Evolutionary conservation across 768 basidiomycete genomes (phyloP), one percentile per base, ranked within the genome.

Genomic region (Tulasnella sp.): DNA sequence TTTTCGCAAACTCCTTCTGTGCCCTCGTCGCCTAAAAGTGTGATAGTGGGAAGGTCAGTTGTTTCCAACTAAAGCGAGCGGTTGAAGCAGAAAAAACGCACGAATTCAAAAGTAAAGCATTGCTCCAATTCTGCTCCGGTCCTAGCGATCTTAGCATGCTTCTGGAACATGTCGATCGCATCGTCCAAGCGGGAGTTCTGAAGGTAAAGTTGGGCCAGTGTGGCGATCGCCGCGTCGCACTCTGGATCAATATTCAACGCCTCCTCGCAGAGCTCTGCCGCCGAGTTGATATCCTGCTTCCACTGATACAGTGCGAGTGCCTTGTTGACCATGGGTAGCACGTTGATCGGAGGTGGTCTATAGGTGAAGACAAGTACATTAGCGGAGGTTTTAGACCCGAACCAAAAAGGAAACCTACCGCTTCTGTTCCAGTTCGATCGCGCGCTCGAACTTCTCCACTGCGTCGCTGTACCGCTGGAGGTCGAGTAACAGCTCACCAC

Each of bases 221-320:
- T 97, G 17, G 92, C 91, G 3, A 98, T 85, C 0, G 95, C 96
- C 10, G 95, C 90, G 69, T 99, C 96, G 72, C 95, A 98, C 64
- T 93, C 92, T 10, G 88, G 77, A 71, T 99, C 96, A 58, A 93
- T 80, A 51, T 77, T 74, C 21, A 99, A 77, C 0, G 96, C 96
- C 70, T 98, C 88, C 59, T 83, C 76, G 69, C 92, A 94, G 69
- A 91, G 86, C 19, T 75, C 73, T 71, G 95, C 93, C 1, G 92
- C 93, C 0, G 79, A 81, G 5, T 75, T 77, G 60, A 90, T 78
- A 68, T 98, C 91, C 68, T 95, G 87, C 70, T 90, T 88, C 88
- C 87, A 92, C 73, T 98, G 96, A 79, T 85, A 98, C 50, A 97
- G 68, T 0, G 92, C 87, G 21, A 98, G 84, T n/a, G 94, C 93